Percentiles rank a stretch among this genome's conserved stretches.
Evolutionary conservation across 2,329 filamentous ascomycete species (phyloP).

Genomic region (Xylariaceae sp.): DNA sequence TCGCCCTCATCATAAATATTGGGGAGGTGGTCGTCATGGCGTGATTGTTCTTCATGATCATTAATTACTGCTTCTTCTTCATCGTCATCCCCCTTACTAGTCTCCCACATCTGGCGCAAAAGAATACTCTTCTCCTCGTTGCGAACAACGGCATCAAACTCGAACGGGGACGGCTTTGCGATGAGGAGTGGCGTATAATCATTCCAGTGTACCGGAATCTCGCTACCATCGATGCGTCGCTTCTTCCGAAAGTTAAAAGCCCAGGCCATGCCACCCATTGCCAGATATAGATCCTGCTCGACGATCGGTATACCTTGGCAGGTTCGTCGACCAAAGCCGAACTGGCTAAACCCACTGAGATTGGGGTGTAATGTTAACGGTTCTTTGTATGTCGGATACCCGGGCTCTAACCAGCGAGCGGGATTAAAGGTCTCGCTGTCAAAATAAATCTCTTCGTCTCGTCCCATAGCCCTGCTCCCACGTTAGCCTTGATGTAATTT

Average conservation of each 20-base stretch:
- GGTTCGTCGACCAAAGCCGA: slow-evolving; percentile 61
- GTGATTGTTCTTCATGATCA: too few relatives aligned
- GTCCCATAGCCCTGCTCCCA: slow-evolving; percentile 51
- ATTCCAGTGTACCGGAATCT: slow-evolving; percentile 52
- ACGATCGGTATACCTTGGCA: slow-evolving; percentile 52
- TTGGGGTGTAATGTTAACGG: slow-evolving; percentile 49
- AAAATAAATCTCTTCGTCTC: slow-evolving; percentile 49
- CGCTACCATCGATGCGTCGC: slow-evolving; percentile 34
- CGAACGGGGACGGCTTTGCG: slow-evolving; percentile 50
- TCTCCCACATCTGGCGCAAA: slow-evolving; percentile 47
- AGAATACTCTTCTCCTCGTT: slow-evolving; percentile 31
- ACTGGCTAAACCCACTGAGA: slow-evolving; percentile 51
- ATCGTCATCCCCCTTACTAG: slow-evolving; percentile 44
- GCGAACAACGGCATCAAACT: slow-evolving; percentile 47
- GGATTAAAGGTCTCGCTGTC: slow-evolving; percentile 50
- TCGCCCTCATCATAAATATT: too few relatives aligned
- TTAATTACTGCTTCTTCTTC: too few relatives aligned
- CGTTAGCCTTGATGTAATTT: too few relatives aligned
- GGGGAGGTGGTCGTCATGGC: too few relatives aligned
- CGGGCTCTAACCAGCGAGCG: slow-evolving; percentile 46
- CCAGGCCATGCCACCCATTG: slow-evolving; percentile 49
- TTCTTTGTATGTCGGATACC: slow-evolving; percentile 49
- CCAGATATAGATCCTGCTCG: slow-evolving; percentile 50
- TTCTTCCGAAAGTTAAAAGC: slow-evolving; percentile 44
- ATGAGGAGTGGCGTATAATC: slow-evolving; percentile 52